Base-by-base conservation (phyloP, 306 rosid species). In the Acacia melanoxylon region DNA sequence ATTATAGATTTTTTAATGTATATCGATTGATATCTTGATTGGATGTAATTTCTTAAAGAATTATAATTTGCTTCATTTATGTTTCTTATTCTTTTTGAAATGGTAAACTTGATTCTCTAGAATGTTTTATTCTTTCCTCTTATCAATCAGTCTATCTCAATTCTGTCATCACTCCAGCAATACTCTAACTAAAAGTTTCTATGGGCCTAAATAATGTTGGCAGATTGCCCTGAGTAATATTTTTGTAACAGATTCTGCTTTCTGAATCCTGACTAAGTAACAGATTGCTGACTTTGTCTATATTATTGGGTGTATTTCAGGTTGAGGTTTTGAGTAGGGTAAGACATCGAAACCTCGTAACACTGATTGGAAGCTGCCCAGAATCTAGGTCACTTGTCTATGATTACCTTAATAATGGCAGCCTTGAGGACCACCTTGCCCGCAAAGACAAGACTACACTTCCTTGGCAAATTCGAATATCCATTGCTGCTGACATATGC, bases 331-430 rank as follows among this genome's bases (percentile, higher is more conserved):
- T 92, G 86, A 89, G 98, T 71, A 89, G 96, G 86, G 86, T 91
- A 69, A 86, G 98, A 80, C 99, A 95, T 89, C 97, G 92, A 73
- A 93, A 92, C 87, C 75, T 95, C 78, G 79, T 85, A 49, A 87
- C 97, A 41, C 83, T 93, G 74, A 81, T 93, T 78, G 99, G 99
- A 83, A 82, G 86, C 77, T 93, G 97, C 80, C 92, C 90, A 13
- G 99, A 95, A 83, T 84, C 91, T 25, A 86, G 97, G 72, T 91
- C 97, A 52, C 85, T 95, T 68, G 93, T 95, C 79, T 95, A 93
- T 68, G 98, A 95, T 78, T 87, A 89, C 83, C 87, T 89, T 33
- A 91, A 83, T 58, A 95, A 92, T 84, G 93, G 97, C 48, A 91
- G 96, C 89, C 94, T 95, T 76, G 97, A 89, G 83, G 89, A 91